Base-by-base conservation (phyloP, 2,329 filamentous ascomycete genomes). In the Microdochium nivale region DNA sequence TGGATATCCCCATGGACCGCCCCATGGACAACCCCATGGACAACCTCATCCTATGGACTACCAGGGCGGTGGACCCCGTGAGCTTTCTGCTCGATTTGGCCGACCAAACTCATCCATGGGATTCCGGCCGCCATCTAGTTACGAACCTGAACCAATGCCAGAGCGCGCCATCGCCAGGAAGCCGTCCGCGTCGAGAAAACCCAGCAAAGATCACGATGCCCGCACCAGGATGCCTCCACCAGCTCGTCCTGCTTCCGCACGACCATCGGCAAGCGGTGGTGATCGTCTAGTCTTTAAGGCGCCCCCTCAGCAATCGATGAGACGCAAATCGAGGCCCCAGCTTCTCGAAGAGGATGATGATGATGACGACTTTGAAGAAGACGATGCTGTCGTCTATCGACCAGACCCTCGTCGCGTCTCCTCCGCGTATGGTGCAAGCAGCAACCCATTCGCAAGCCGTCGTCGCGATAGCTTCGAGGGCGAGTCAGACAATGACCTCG, bases 151-250 rank as follows among this genome's bases (percentile, higher is more conserved):
- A 11, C 66, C 73, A 3, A 62, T 44, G 40, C 40, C 23, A 5
- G 40, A 44, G 40, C 40, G 40, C 13, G 19, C 3, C 9, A 44
- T 44, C 3, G 7, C n/a, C 14, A 21, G 40, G 16, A 44, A 44
- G 40, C n/a, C 40, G 14, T 44, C 40, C 23, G 60, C 67, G 32
- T 65, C 65, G 13, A 71, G 65, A 59, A 67, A 61, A 49, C 32
- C 44, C 33, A 56, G 60, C 55, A 73, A 70, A 51, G 60, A 66
- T 8, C 69, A 74, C 0, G 72, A 77, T 1, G 75, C 77, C 49
- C 68, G 72, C 30, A 64, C 59, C 49, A 66, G 68, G 27, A 78
- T 79, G 76, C 77, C 78, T 23, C 76, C 76, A 3, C 63, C 65
- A 10, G 59, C 62, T 48, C 65, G 74, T 14, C 72, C 70, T 9